Evolutionary conservation across 495 filamentous ascomycete species (phyloP).

Genomic region (Podospora australis): DNA sequence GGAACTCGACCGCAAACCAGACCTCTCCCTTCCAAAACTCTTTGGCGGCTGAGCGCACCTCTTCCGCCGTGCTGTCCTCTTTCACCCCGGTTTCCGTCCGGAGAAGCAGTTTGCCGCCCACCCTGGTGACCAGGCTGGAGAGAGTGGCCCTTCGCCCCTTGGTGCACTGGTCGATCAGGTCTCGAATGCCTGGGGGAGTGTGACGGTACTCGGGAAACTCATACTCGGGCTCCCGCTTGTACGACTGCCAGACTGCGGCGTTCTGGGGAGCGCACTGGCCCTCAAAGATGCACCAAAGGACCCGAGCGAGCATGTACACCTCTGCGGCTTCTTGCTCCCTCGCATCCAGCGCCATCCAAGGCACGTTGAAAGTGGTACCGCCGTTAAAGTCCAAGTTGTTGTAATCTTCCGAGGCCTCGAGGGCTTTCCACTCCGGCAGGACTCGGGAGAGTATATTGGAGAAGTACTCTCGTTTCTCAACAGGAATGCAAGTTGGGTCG

Average conservation of each 20-base stretch:
- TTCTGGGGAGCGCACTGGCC: slow-evolving; percentile 40
- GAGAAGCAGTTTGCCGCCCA: slow-evolving; percentile 32
- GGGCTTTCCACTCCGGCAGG: slow-evolving; percentile 32
- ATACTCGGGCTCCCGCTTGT: slow-evolving; percentile 39
- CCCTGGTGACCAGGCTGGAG: slow-evolving; percentile 30
- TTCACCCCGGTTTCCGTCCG: background rate
- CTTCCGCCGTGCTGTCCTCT: slow-evolving; percentile 12
- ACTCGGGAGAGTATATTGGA: slow-evolving; percentile 26
- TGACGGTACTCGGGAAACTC: slow-evolving; percentile 39
- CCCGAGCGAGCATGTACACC: slow-evolving; percentile 47
- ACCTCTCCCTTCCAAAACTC: slow-evolving; percentile 38
- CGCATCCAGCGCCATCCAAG: slow-evolving; percentile 38
- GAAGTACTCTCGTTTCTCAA: slow-evolving; percentile 26
- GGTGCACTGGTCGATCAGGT: slow-evolving; percentile 40
- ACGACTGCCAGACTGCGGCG: slow-evolving; percentile 44
- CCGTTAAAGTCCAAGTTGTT: slow-evolving; percentile 21
- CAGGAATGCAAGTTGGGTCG: slow-evolving; percentile 16
- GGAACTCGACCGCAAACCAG: slow-evolving; percentile 32
- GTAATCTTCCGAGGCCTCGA: slow-evolving; percentile 31
- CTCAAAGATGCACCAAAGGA: slow-evolving; percentile 50
- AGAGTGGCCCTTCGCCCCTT: slow-evolving; percentile 32
- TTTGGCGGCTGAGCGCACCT: slow-evolving; percentile 27
- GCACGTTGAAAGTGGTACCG: slow-evolving; percentile 37
- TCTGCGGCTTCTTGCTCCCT: slow-evolving; percentile 41
- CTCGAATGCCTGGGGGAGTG: slow-evolving; percentile 33